phyloP scores from a whole-genome alignment of 306 rosid genomes.

The Lablab purpureus region DNA sequence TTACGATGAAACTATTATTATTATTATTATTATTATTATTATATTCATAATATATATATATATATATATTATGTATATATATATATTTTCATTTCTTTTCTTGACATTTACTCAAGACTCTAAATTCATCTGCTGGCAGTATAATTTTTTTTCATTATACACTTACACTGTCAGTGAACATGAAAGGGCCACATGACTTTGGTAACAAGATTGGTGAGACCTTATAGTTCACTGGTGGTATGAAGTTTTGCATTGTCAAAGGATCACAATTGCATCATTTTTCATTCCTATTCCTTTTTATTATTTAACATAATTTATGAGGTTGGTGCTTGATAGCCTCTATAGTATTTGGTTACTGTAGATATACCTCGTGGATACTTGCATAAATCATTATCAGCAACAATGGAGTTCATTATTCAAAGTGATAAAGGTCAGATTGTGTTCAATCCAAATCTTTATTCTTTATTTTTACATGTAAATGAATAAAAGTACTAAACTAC shows the following conservation, averaged over 20 bases:
- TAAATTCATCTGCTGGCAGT: conserved; percentile 7
- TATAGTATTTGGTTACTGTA: conserved; percentile 82
- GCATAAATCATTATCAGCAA: conserved; percentile 81
- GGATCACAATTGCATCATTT: not conserved
- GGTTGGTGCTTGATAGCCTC: conserved; percentile 53
- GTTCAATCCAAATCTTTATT: conserved; percentile 31
- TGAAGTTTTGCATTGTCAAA: not conserved
- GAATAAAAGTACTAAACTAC: conserved; percentile 1
- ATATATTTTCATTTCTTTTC: not conserved
- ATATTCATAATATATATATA: not conserved
- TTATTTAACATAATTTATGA: conserved; percentile 29
- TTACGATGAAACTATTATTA: conserved; percentile 11
- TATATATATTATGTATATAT: not conserved
- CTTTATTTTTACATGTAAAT: conserved; percentile 10
- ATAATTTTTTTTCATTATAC: not conserved
- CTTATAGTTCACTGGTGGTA: conserved; percentile 4
- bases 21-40: not conserved
- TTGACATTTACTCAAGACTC: not conserved
- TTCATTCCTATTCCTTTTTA: not conserved
- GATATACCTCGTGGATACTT: conserved; percentile 88
- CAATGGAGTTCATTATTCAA: conserved; percentile 84
- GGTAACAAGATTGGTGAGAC: conserved; percentile 15
- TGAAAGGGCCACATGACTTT: conserved; percentile 16
- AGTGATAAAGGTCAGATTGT: conserved; percentile 71
- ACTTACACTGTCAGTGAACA: conserved; percentile 1